Evolutionary conservation across 176 grass and related monocot species (phyloP), one percentile per base, ranked within the genome.

Genomic region (Zoysia pacifica): DNA sequence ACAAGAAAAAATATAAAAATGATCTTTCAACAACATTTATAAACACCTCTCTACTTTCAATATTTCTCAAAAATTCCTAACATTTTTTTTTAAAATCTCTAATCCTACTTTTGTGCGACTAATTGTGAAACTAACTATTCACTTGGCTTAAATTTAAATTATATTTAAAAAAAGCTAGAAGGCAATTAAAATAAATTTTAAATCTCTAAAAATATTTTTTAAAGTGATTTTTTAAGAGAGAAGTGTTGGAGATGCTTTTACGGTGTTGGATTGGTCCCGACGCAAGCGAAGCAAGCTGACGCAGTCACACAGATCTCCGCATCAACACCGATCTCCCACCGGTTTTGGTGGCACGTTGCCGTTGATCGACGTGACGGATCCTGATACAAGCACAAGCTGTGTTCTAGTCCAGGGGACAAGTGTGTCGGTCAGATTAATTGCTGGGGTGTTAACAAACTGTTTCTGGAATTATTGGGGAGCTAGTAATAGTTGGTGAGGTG

Each of bases 341-440:
- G 78, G 87, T 89, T 82, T 89, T 82, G 82, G 78, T 89, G 15
- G 67, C 67, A 4, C 35, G 39, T 89, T 82, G 44, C 77, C 82
- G 2, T 47, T 41, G 68, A 73, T 58, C 36, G 73, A 44, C 55
- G 85, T 9, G 73, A 70, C 48, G 40, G 14, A 16, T 69, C 50
- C n/a, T 44, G 49, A 18, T 6, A 28, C 28, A 28, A 28, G 28
- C 28, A 0, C 5, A 6, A 62, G 11, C 55, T 84, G 76, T 58
- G 55, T 67, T 60, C 64, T 67, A 35, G 44, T 75, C 53, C 48
- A 53, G 41, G 56, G 63, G 81, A 56, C 55, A 70, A 50, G 51
- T 0, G 28, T 28, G 28, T 59, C 68, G 74, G 37, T 48, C 43
- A 35, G 86, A 47, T 67, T 42, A 44, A 42, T 50, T 51, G 28